A percentile compares a stretch with the other conserved stretches of the same genome.
These are phyloP conservation scores for Xerocomus spinulosus DNA, from an alignment of 768 basidiomycete genomes.

Conservation along the genomic window DNA sequence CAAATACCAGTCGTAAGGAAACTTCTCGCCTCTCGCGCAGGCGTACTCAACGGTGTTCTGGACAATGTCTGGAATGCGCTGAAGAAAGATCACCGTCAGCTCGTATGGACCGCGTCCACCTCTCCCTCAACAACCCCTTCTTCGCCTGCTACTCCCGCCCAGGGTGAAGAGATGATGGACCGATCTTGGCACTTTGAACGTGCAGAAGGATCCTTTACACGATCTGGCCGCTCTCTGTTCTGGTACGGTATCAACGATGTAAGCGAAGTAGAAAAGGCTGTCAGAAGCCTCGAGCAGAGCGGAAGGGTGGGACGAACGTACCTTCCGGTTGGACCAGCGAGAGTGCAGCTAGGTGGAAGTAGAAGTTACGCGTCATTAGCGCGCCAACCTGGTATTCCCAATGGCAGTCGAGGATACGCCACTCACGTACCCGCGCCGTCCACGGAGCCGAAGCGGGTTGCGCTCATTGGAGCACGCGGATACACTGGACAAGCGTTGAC, in stretches of 20 bases:
- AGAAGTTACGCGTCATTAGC: conserved; percentile 20
- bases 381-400: conserved; percentile 35
- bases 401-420: conserved; percentile 71
- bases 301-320: conserved; percentile 84
- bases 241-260: conserved; percentile 97
- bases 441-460: conserved; percentile 81
- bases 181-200: conserved; percentile 98
- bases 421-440: conserved; percentile 48
- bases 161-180: conserved; percentile 79
- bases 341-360: conserved; percentile 17
- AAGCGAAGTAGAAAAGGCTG: conserved; percentile 82
- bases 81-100: conserved; percentile 85
- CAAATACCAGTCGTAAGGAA: conserved; percentile 91
- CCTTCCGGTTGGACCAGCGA: conserved; percentile 50
- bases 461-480: conserved; percentile 91
- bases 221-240: conserved; percentile 90
- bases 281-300: conserved; percentile 69
- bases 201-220: conserved; percentile 94
- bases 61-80: conserved; percentile 98
- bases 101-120: conserved; percentile 97
- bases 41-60: conserved; percentile 88
- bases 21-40: conserved; percentile 81
- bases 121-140: conserved; percentile 12
- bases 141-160: conserved; percentile 6
- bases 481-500: conserved; percentile 94